These are phyloP conservation scores for Pestalotiopsis sp. DNA, from an alignment of 2,329 filamentous ascomycete genomes.

Conservation along the genomic window DNA sequence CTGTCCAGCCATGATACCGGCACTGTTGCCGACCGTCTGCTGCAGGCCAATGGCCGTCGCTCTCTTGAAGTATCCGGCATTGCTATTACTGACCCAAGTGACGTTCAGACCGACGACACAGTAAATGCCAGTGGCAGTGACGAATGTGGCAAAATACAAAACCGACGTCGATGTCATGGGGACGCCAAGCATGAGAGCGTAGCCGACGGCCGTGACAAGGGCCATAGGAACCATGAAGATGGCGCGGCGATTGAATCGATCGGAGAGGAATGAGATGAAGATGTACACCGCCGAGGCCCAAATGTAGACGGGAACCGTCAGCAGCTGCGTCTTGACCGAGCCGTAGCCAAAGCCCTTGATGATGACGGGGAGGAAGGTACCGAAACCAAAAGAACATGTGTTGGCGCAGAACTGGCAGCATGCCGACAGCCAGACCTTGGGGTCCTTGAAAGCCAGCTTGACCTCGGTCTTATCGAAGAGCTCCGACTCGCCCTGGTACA, in stretches of 20 bases:
- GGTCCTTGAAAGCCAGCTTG: conserved; percentile 16
- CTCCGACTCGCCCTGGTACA: conserved; percentile 13
- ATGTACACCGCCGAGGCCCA: conserved; percentile 12
- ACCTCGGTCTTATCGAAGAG: conserved; percentile 15
- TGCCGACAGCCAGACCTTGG: conserved; percentile 15
- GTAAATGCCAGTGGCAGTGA: conserved; percentile 20
- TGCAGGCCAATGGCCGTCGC: conserved; percentile 18
- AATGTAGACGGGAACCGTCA: conserved; percentile 15
- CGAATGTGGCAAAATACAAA: conserved; percentile 18
- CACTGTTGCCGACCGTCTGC: conserved; percentile 25
- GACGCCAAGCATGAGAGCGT: conserved; percentile 13
- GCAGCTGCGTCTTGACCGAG: conserved; percentile 8
- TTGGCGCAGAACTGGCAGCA: conserved; percentile 11
- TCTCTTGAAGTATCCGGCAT: conserved; percentile 21
- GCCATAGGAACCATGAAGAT: conserved; percentile 15
- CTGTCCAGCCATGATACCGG: conserved; percentile 25
- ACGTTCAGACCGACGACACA: conserved; percentile 19
- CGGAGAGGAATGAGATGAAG: conserved; percentile 10
- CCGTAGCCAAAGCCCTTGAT: conserved; percentile 14
- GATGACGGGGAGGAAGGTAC: conserved; percentile 10
- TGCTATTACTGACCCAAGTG: conserved; percentile 19
- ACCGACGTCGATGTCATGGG: not conserved
- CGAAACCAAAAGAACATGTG: conserved; percentile 9
- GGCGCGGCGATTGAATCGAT: conserved; percentile 13
- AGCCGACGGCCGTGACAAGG: conserved; percentile 10